Base-by-base conservation (phyloP, 2,329 filamentous ascomycete genomes). In the Fusarium sp. region DNA sequence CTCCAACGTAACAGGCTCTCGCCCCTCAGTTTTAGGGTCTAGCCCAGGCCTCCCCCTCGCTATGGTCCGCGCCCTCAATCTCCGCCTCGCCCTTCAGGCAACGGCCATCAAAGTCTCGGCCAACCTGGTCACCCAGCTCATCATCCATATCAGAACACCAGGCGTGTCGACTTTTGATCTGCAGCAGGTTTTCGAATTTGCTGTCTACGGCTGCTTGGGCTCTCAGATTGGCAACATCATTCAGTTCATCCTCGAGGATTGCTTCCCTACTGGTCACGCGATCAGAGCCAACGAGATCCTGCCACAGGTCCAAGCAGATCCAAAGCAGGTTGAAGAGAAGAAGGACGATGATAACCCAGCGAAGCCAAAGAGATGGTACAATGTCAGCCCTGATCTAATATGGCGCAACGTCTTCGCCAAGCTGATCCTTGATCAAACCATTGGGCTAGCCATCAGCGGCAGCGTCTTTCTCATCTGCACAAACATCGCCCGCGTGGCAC, bases 181-280 rank as follows among this genome's bases (percentile, higher is more conserved):
- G 52, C 78, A 78, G 65, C 78, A 78, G 64, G 73, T 79, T 20
- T 39, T 73, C 32, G 78, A 79, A 68, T 79, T 79, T 52, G 78
- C 76, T 25, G 47, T 77, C 39, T 79, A 78, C 53, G 78, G 78
- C 20, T 72, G 75, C 47, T 40, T 79, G 55, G 75, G 77, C 19
- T 78, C 77, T 2, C 76, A 78, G 65, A 70, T 79, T 66, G 75
- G 76, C 63, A 79, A 79, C 71, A 61, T 76, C 50, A 73, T 78
- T 50, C 77, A 79, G 53, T 77, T 75, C 43, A 53, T 76, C 30
- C 75, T 79, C 39, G 77, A 79, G 64, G 76, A 77, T 52, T 72
- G 67, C 48, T 79, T 79, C 68, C 77, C 74, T 10, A 78, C 75
- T 22, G 71, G 63, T 45, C 65, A 71, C 51, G 62, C 61, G 15